Conservation (phyloP, 306 rosid species). For the Sindora glabra region DNA sequence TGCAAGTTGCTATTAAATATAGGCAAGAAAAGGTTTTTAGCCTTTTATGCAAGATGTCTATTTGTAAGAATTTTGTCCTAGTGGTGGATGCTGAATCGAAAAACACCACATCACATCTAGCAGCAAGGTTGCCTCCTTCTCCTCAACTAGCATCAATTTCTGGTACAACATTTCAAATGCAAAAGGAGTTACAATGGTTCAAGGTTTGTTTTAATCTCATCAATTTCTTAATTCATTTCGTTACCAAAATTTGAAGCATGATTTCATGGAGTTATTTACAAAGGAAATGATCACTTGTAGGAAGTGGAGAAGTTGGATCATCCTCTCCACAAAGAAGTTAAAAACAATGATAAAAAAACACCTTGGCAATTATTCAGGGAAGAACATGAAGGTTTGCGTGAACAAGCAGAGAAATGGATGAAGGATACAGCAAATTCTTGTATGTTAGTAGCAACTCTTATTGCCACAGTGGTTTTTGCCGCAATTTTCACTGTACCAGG, state of each 20-base stretch:
- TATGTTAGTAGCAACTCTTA: constrained; percentile 45
- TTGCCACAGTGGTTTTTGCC: constrained; percentile 43
- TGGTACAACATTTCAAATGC: constrained; percentile 57
- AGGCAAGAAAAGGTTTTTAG: constrained; percentile 40
- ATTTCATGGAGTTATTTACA: background rate
- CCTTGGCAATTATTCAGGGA: constrained; percentile 43
- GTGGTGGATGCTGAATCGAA: constrained; percentile 19
- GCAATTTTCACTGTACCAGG: constrained; percentile 48
- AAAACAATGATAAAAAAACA: constrained; percentile 26
- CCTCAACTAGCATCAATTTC: constrained; percentile 28
- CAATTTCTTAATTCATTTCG: background rate
- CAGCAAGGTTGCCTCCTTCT: constrained; percentile 33
- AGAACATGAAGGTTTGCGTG: constrained; percentile 35
- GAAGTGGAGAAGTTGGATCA: constrained; percentile 39
- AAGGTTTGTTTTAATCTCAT: constrained; percentile 36
- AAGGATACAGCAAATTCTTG: constrained; percentile 52
- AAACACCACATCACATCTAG: constrained; percentile 40
- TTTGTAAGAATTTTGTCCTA: constrained; percentile 13
- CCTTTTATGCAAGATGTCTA: constrained; percentile 30
- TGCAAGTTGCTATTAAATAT: constrained; percentile 27
- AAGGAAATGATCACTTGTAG: constrained; percentile 11
- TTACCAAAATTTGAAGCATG: background rate
- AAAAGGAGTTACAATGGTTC: constrained; percentile 42
- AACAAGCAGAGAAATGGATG: constrained; percentile 47
- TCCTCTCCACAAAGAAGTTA: constrained; percentile 26